These are phyloP conservation scores for Fusarium redolens DNA, from an alignment of 2,329 filamentous ascomycete species.

Conservation along the genomic window DNA sequence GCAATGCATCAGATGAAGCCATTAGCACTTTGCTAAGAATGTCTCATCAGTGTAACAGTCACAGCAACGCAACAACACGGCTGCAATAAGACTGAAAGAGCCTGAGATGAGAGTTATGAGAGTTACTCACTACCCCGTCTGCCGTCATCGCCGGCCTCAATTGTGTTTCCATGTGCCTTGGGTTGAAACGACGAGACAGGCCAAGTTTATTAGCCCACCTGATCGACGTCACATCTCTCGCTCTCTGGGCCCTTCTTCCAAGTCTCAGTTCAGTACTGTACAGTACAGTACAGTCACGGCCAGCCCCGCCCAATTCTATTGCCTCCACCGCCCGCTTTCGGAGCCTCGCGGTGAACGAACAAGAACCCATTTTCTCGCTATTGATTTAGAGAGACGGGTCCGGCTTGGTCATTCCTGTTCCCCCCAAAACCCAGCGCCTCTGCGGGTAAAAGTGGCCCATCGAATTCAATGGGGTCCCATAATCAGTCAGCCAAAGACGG, in stretches of 20 bases:
- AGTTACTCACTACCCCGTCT: conserved; percentile 10
- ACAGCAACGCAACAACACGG: background rate
- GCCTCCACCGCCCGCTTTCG: conserved; percentile 47
- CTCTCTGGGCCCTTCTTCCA: conserved; percentile 6
- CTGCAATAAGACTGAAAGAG: conserved; percentile 26
- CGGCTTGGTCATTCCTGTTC: conserved; percentile 40
- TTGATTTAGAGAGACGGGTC: conserved; percentile 16
- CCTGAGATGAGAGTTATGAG: conserved; percentile 2
- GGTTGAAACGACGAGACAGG: conserved; percentile 21
- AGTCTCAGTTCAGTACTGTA: background rate
- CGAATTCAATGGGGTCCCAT: conserved; percentile 20
- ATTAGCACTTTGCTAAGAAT: conserved; percentile 8
- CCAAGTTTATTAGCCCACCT: conserved; percentile 33
- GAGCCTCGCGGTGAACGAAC: conserved; percentile 41
- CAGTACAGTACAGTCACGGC: conserved; percentile 17
- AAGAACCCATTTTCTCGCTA: conserved; percentile 11
- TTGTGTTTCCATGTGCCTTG: conserved; percentile 29
- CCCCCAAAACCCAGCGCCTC: conserved; percentile 29
- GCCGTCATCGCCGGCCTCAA: conserved; percentile 39
- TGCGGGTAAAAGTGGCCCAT: conserved; percentile 46
- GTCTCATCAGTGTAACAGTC: conserved; percentile 7
- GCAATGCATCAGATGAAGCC: conserved; percentile 9
- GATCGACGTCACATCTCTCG: conserved; percentile 40
- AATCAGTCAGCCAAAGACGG: conserved; percentile 25
- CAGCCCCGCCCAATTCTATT: conserved; percentile 10